Evolutionary conservation across 2,329 filamentous ascomycete genomes (phyloP), one percentile per base, ranked within the genome.

Genomic region (Aspergillus cejpii): DNA sequence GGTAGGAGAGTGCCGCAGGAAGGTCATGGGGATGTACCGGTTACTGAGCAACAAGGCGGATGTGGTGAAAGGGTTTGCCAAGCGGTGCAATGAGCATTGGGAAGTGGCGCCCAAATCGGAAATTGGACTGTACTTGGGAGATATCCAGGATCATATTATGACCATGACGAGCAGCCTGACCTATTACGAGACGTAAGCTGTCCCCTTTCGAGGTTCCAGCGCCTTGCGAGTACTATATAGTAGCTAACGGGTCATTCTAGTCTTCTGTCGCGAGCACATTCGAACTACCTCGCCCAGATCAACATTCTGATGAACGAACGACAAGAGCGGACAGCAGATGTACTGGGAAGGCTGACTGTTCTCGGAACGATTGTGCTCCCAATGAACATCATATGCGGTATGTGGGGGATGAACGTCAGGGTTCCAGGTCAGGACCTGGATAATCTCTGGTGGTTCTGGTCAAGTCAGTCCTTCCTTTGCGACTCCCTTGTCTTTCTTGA

Each of bases 301-400:
- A 97, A 96, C 68, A 95, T 97, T 58, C 83, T 89, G 60, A 97
- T 97, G 91, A 96, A 96, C 67, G 91, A 97, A 73, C 84, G 92
- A 37, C 87, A 94, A 64, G 91, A 98, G 66, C 84, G 94, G 70
- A 98, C 92, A 1, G 88, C 89, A 31, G 91, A 98, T 63, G 89
- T 96, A 1, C 78, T 98, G 10, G 90, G 90, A 52, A 95, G 92
- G 67, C 78, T 98, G 48, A 97, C 92, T 0, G 92, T 98, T 1
- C 76, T 98, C 1, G 92, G 92, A 53, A 98, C 92, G 5, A 97
- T 98, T 55, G 91, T 98, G 2, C 74, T 98, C 45, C 92, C 92
- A 8, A 95, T 98, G 90, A 98, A 98, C 65, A 94, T 98, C 63
- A 91, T 98, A 59, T 97, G 92, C 2, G 92, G 92, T 55, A 81